A percentile compares a stretch with the other conserved stretches of the same genome.
Evolutionary conservation across 495 filamentous ascomycete species (phyloP).

Genomic region (Tuber borchii): DNA sequence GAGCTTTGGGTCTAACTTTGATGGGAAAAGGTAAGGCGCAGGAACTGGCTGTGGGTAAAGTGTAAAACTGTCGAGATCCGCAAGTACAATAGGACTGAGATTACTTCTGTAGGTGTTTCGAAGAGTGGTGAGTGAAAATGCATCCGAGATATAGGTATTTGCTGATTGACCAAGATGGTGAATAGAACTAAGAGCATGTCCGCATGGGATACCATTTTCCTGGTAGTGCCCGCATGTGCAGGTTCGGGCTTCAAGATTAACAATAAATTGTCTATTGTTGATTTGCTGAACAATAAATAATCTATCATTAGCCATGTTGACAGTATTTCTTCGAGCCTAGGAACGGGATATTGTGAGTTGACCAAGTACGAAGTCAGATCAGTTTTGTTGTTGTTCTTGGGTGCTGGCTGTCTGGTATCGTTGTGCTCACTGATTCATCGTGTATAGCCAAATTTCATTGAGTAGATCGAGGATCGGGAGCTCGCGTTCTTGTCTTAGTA

Average conservation of each 20-base stretch:
- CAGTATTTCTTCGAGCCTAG: too few species aligned
- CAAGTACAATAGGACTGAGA: not conserved
- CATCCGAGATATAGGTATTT: not conserved
- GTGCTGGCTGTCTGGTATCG: too few species aligned
- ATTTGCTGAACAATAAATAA: too few species aligned
- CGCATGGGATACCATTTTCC: too few species aligned
- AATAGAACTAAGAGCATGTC: not conserved
- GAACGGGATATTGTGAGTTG: too few species aligned
- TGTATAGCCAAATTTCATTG: conserved; percentile 11
- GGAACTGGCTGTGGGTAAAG: not conserved
- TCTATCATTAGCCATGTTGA: too few species aligned
- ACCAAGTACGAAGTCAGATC: too few species aligned
- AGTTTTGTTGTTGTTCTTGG: too few species aligned
- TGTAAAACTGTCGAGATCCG: not conserved
- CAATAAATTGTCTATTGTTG: not conserved
- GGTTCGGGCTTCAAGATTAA: not conserved
- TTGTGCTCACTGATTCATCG: conserved; percentile 1
- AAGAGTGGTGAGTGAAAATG: not conserved
- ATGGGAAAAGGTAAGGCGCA: not conserved
- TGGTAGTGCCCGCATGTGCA: too few species aligned
- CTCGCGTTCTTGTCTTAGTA: not conserved
- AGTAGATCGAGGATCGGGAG: conserved; percentile 3
- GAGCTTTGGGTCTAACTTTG: not conserved
- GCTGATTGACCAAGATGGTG: not conserved
- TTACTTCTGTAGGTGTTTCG: not conserved